Conservation (phyloP, 78 protist species). For the Trichosphaerium sp. region DNA sequence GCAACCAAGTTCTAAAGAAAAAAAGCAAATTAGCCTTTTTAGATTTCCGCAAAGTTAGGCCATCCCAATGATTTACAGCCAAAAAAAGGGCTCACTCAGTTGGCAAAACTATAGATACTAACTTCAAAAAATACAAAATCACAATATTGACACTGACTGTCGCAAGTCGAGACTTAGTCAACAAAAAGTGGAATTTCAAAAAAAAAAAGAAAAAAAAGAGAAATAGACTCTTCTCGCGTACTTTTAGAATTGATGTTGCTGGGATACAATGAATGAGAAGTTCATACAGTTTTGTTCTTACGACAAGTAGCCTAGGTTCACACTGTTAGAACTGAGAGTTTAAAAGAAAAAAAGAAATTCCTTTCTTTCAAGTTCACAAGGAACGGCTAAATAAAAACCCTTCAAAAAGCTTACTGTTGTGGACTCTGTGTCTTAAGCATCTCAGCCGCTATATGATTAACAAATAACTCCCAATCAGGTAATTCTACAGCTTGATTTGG, state of each 20-base stretch:
- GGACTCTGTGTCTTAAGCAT: constrained; percentile 71
- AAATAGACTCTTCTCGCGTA: too few species aligned
- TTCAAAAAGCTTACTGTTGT: neutral
- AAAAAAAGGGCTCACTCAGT: too few species aligned
- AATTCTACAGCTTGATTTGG: neutral
- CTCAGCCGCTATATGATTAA: constrained; percentile 37
- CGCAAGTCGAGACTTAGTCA: too few species aligned
- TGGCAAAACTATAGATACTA: too few species aligned
- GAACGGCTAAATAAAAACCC: neutral
- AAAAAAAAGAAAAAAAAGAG: too few species aligned
- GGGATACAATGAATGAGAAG: constrained; percentile 92
- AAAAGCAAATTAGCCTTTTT: too few species aligned
- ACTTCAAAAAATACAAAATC: too few species aligned
- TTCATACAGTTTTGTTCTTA: constrained; percentile 78
- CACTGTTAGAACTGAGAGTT: neutral
- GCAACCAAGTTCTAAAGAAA: too few species aligned
- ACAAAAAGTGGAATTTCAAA: too few species aligned
- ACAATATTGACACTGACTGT: too few species aligned
- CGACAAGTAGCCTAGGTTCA: constrained; percentile 18
- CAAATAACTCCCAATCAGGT: constrained; percentile 82
- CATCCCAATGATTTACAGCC: too few species aligned
- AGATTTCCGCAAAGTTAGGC: too few species aligned
- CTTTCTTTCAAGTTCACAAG: neutral
- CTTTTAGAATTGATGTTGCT: constrained; percentile 69
- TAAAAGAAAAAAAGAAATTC: neutral